Evolutionary conservation across 2,329 filamentous ascomycete species (phyloP), one percentile per base, ranked within the genome.

Genomic region (Venturia pyrina): DNA sequence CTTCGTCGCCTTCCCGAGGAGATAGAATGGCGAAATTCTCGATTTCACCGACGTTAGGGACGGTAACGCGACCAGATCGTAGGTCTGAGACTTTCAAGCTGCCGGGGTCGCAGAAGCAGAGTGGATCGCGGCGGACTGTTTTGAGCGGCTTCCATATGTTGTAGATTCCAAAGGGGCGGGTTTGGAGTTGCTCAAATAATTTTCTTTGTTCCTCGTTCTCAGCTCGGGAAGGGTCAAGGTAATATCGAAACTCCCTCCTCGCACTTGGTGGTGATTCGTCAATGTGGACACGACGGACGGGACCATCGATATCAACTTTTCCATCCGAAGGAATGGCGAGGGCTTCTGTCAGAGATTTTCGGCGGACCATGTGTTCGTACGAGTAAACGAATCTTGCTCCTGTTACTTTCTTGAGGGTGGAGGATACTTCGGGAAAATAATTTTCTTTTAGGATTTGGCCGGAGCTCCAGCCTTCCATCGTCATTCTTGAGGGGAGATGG

Each of bases 71-170:
- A 10, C 59, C 59, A 2, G 40, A 3, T 1, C 59, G 40, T 3
- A 62, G 40, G n/a, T 62, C 37, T 10, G n/a, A 15, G 1, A n/a
- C 43, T 3, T 21, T 6, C 11, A 64, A 44, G n/a, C 17, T 37
- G 10, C 5, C 2, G 3, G 62, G 34, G 11, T 64, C n/a, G 34
- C 62, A 64, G 37, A 64, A n/a, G 34, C 21, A 17, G 24, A 64
- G 44, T 1, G 62, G 62, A 19, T 64, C 62, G 37, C 48, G n/a
- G n/a, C 43, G 62, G 46, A 64, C 53, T 1, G 62, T 34, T 46
- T 64, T 53, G 24, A 64, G 32, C 11, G 62, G 62, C n/a, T 40
- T 32, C 62, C 62, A 64, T n/a, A 53, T 34, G 28, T 64, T 64
- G 28, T 62, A 62, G 60, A 62, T 62, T 2, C 37, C 60, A 21